phyloP scores from a whole-genome alignment of 2,329 filamentous ascomycete genomes.

The Tolypocladium pustulatum region DNA sequence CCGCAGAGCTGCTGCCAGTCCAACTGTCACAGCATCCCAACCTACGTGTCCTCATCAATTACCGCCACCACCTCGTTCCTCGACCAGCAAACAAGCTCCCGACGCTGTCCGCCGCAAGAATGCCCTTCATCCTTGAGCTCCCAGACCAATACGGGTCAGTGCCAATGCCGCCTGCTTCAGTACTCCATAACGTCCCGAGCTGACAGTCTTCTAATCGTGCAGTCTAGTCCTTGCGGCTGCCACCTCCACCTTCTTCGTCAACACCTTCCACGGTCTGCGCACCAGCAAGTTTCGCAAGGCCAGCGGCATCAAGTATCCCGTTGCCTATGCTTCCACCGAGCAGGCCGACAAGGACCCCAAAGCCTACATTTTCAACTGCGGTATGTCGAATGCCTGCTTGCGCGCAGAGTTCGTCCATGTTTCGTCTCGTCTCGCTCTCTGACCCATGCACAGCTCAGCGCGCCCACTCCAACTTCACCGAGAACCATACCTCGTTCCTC shows the following conservation, averaged over 20 bases:
- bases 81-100: background rate
- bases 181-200: background rate
- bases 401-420: background rate
- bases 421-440: constrained; percentile 1
- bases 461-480: constrained; percentile 52
- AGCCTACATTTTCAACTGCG: constrained; percentile 53
- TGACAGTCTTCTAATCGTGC: background rate
- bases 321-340: constrained; percentile 43
- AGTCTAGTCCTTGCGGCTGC: constrained; percentile 54
- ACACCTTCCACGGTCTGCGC: constrained; percentile 37
- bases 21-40: background rate
- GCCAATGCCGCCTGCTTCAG: background rate
- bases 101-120: constrained; percentile 14
- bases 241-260: constrained; percentile 46
- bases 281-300: constrained; percentile 39
- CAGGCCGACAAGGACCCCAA: constrained; percentile 42
- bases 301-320: constrained; percentile 46
- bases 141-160: constrained; percentile 42
- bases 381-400: constrained; percentile 18
- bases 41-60: no score
- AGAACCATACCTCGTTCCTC: constrained; percentile 46
- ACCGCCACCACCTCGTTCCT: background rate
- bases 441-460: constrained; percentile 35
- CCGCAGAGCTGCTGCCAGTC: background rate
- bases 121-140: constrained; percentile 33